A percentile compares a stretch with the other conserved stretches of the same genome.
Conservation (phyloP, 768 basidiomycete genomes). For the Termitomyces sp. region DNA sequence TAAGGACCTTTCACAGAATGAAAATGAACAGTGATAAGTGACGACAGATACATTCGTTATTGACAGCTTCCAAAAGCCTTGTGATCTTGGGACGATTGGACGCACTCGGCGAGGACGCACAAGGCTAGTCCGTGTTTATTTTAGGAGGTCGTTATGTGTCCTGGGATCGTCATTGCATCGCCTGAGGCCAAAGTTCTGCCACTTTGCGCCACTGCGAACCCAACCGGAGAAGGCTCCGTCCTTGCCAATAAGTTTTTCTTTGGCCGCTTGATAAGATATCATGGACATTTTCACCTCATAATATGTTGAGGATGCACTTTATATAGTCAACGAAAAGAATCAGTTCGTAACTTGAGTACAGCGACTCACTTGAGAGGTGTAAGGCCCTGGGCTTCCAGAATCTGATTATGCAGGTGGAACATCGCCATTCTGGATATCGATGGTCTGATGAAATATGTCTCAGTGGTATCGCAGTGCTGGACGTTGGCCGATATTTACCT, state of each 20-base stretch:
- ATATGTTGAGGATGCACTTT: slow-evolving; percentile 31
- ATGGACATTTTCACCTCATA: slow-evolving; percentile 35
- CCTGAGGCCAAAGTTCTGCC: slow-evolving; percentile 43
- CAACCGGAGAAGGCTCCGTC: slow-evolving; percentile 55
- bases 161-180: neutral
- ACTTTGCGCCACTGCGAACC: slow-evolving; percentile 46
- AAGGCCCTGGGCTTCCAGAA: slow-evolving; percentile 11
- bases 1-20: neutral
- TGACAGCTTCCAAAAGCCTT: too few relatives aligned
- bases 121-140: neutral
- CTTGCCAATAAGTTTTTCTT: slow-evolving; percentile 36
- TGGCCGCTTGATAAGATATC: slow-evolving; percentile 46
- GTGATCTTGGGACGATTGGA: too few relatives aligned
- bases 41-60: too few relatives aligned
- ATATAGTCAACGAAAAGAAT: neutral
- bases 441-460: slow-evolving; percentile 32
- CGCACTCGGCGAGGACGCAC: too few relatives aligned
- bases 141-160: neutral
- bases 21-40: too few relatives aligned
- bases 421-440: slow-evolving; percentile 47
- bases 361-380: slow-evolving; percentile 13
- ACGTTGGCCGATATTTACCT: slow-evolving; percentile 32
- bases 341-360: neutral
- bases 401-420: slow-evolving; percentile 37
- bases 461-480: neutral